Evolutionary conservation across 148 eudicot genomes (phyloP).

Genomic region (Diospyros lotus): DNA sequence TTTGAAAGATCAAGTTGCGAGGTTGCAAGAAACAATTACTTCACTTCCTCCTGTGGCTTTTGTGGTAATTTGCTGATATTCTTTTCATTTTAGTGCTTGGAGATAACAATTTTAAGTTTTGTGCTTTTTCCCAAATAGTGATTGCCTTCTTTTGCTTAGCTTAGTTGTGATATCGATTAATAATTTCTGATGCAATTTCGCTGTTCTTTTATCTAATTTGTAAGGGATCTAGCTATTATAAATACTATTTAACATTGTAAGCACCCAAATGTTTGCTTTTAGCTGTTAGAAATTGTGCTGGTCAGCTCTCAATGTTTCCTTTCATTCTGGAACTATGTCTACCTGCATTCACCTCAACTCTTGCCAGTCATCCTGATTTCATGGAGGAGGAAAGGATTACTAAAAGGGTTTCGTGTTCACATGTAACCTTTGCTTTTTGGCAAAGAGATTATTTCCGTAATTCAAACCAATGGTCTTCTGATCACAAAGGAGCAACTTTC

Average conservation of each 20-base stretch:
- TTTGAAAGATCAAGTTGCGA: slow-evolving; percentile 11
- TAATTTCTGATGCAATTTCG: too few species aligned
- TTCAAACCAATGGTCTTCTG: too few species aligned
- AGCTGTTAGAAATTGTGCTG: background rate
- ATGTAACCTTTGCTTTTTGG: too few species aligned
- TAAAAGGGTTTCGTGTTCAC: too few species aligned
- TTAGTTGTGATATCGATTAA: too few species aligned
- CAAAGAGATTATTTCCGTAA: too few species aligned
- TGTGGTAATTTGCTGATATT: slow-evolving; percentile 23
- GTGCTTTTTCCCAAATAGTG: background rate
- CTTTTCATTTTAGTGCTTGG: background rate
- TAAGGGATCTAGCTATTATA: too few species aligned
- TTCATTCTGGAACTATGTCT: background rate
- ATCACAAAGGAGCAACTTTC: too few species aligned
- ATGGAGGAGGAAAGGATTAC: too few species aligned
- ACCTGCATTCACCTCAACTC: background rate
- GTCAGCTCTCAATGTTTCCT: background rate
- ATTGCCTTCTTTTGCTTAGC: background rate
- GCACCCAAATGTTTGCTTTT: background rate
- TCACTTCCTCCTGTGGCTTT: slow-evolving; percentile 28
- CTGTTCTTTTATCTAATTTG: background rate
- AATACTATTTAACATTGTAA: background rate
- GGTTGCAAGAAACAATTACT: slow-evolving; percentile 26
- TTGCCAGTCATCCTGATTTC: background rate
- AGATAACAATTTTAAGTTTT: background rate